These are phyloP conservation scores for Claviceps sp. DNA, from an alignment of 2,329 filamentous ascomycete species.

Conservation along the genomic window DNA sequence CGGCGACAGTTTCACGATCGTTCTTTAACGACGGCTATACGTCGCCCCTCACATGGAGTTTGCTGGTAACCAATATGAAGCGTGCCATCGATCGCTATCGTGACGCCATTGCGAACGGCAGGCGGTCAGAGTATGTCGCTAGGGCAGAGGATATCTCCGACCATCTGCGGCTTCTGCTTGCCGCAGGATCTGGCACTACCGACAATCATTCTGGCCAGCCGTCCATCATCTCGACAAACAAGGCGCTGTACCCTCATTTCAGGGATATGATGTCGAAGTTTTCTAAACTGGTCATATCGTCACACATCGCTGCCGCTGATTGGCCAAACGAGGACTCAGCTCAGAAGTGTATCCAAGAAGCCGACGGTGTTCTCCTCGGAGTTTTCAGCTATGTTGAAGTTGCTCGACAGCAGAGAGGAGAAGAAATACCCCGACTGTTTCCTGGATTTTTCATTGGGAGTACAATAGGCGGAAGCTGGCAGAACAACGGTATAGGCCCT, in stretches of 20 bases:
- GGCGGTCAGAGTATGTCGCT: conserved; percentile 81
- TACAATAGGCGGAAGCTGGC: conserved; percentile 76
- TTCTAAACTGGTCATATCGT: conserved; percentile 96
- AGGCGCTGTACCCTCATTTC: conserved; percentile 92
- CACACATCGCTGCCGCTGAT: conserved; percentile 91
- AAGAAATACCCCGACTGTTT: conserved; percentile 82
- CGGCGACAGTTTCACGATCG: conserved; percentile 56
- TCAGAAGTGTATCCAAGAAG: conserved; percentile 90
- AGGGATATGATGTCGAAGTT: conserved; percentile 99
- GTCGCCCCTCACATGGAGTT: conserved; percentile 74
- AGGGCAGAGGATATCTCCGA: conserved; percentile 97
- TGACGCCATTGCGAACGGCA: conserved; percentile 71
- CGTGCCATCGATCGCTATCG: conserved; percentile 80
- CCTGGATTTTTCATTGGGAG: conserved; percentile 89
- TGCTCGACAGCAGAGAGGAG: conserved; percentile 80
- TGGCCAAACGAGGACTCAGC: conserved; percentile 90
- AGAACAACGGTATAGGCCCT: conserved; percentile 51
- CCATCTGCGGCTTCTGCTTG: conserved; percentile 82
- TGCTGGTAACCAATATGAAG: conserved; percentile 86
- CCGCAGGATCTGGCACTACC: conserved; percentile 89
- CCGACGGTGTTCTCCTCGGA: conserved; percentile 87
- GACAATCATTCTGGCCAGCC: conserved; percentile 98
- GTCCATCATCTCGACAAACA: conserved; percentile 98
- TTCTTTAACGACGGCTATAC: conserved; percentile 85
- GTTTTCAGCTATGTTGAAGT: conserved; percentile 96